Conservation (phyloP, 495 filamentous ascomycete species). For the Annulohypoxylon moriforme region DNA sequence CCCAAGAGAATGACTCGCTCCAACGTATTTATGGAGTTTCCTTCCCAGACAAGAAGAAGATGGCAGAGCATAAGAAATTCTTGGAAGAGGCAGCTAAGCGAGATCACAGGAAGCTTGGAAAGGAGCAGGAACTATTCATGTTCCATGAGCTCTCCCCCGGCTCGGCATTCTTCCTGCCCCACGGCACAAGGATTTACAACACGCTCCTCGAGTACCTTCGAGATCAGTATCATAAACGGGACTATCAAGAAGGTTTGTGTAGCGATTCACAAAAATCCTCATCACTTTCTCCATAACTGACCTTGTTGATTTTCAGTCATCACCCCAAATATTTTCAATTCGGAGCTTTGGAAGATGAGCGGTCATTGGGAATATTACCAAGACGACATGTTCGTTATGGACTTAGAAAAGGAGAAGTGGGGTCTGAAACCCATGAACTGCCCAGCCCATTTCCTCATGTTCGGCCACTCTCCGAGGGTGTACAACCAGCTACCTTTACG, state of each 20-base stretch:
- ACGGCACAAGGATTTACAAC: conserved; percentile 93
- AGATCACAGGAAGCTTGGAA: conserved; percentile 90
- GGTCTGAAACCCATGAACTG: conserved; percentile 99
- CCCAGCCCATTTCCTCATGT: conserved; percentile 85
- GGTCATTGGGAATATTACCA: conserved; percentile 97
- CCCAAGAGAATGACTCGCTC: conserved; percentile 89
- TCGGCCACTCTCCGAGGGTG: conserved; percentile 79
- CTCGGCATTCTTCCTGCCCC: conserved; percentile 92
- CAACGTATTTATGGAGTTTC: conserved; percentile 97
- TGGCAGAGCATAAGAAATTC: conserved; percentile 90
- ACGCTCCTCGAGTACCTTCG: conserved; percentile 81
- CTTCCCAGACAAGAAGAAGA: conserved; percentile 95
- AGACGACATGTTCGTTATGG: conserved; percentile 95
- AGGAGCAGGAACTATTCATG: conserved; percentile 96
- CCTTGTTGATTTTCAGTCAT: conserved; percentile 64
- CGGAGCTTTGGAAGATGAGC: conserved; percentile 88
- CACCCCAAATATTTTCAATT: conserved; percentile 95
- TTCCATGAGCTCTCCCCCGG: conserved; percentile 93
- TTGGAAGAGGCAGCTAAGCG: conserved; percentile 96
- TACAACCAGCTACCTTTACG: conserved; percentile 90
- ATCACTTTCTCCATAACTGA: not conserved
- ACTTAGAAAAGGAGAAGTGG: conserved; percentile 88
- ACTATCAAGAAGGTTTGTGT: conserved; percentile 77
- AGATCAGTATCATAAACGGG: conserved; percentile 90
- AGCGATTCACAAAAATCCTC: not conserved